These are phyloP conservation scores for Flueggea neowawraea DNA, from an alignment of 441 rosid species.

Conservation along the genomic window DNA sequence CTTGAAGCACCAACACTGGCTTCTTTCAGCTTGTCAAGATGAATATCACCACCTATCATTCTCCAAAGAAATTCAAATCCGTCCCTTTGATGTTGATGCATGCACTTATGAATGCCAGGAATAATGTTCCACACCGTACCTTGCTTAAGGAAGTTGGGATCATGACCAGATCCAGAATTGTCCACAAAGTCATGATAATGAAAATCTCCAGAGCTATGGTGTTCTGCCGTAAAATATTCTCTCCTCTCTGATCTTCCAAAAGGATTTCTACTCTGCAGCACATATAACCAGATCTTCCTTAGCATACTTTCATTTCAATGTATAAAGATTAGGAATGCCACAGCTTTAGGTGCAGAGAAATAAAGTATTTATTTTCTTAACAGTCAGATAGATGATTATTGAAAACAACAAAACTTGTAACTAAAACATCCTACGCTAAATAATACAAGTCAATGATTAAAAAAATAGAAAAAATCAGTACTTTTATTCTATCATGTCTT, in stretches of 20 bases:
- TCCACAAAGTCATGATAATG: slow-evolving; percentile 8
- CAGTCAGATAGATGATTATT: too few species aligned
- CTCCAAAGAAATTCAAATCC: slow-evolving; percentile 84
- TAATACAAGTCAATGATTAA: too few species aligned
- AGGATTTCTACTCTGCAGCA: slow-evolving; percentile 28
- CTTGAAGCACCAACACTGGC: slow-evolving; percentile 57
- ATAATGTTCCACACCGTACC: slow-evolving; percentile 79
- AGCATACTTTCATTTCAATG: neutral
- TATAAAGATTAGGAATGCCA: too few species aligned
- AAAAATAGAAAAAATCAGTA: too few species aligned
- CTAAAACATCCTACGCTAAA: too few species aligned
- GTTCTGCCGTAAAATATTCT: slow-evolving; percentile 9
- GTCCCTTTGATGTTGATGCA: slow-evolving; percentile 68
- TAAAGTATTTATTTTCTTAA: too few species aligned
- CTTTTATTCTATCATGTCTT: too few species aligned
- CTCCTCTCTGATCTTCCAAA: slow-evolving; percentile 23
- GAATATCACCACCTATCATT: slow-evolving; percentile 56
- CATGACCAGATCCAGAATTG: slow-evolving; percentile 6
- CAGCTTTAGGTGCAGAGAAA: too few species aligned
- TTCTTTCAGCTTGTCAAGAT: slow-evolving; percentile 40
- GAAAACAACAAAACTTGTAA: too few species aligned
- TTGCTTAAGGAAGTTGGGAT: slow-evolving; percentile 5
- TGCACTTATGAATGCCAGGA: slow-evolving; percentile 40
- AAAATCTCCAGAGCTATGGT: slow-evolving; percentile 24
- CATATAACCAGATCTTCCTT: slow-evolving; percentile 9